These are phyloP conservation scores for Lasiosphaeria miniovina DNA, from an alignment of 495 filamentous ascomycete genomes.

Conservation along the genomic window DNA sequence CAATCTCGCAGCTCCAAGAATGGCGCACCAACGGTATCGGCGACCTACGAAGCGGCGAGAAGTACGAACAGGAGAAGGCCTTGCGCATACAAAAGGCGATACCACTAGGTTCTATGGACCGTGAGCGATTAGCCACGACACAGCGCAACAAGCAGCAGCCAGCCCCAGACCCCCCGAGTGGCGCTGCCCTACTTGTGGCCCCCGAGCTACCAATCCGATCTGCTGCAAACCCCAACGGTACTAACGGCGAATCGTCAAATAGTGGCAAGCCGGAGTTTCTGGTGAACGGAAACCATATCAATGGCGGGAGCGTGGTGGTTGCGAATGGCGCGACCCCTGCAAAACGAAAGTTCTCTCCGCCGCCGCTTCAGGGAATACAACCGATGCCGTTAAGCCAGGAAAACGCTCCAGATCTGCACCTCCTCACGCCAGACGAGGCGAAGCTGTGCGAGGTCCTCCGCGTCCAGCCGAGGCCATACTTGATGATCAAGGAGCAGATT, in stretches of 20 bases:
- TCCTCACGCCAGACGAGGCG: constrained; percentile 78
- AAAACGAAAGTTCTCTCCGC: constrained; percentile 43
- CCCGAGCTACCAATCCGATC: constrained; percentile 68
- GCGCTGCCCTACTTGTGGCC: constrained; percentile 67
- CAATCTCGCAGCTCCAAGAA: constrained; percentile 87
- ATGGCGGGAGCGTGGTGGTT: constrained; percentile 41
- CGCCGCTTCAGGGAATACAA: constrained; percentile 53
- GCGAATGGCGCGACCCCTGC: constrained; percentile 33
- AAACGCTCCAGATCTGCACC: constrained; percentile 75
- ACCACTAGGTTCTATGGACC: constrained; percentile 76
- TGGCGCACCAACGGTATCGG: constrained; percentile 83
- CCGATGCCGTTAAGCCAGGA: constrained; percentile 72
- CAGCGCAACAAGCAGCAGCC: constrained; percentile 57
- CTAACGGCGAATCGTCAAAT: constrained; percentile 18
- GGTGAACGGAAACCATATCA: constrained; percentile 34
- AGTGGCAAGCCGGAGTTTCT: constrained; percentile 26
- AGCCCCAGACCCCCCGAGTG: constrained; percentile 65
- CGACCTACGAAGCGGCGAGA: constrained; percentile 82
- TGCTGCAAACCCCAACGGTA: constrained; percentile 18
- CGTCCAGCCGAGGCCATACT: constrained; percentile 87
- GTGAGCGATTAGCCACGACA: constrained; percentile 63
- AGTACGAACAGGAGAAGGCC: constrained; percentile 90
- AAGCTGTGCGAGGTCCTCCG: constrained; percentile 81
- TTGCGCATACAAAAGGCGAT: constrained; percentile 65
- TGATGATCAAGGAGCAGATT: constrained; percentile 87